Conservation (phyloP, 2,329 filamentous ascomycete genomes). For the Ascochyta lentis region DNA sequence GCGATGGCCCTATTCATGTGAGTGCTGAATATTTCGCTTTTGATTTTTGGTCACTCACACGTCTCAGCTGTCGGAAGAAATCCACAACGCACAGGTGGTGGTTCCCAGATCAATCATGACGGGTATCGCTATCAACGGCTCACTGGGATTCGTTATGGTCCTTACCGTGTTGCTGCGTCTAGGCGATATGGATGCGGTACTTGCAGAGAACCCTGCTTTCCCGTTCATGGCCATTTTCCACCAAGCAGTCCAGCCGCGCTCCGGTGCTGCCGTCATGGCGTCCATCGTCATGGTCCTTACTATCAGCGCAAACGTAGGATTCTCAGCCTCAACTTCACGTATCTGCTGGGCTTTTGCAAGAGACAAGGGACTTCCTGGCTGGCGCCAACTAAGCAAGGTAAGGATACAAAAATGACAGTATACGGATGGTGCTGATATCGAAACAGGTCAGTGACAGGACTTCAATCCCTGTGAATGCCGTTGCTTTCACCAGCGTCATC, state of each 20-base stretch:
- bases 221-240: constrained; percentile 56
- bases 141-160: constrained; percentile 46
- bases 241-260: constrained; percentile 28
- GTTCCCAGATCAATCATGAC: constrained; percentile 49
- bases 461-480: constrained; percentile 45
- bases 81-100: constrained; percentile 35
- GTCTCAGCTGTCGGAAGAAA: constrained; percentile 38
- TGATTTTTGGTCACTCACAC: constrained; percentile 13
- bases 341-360: constrained; percentile 52
- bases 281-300: constrained; percentile 38
- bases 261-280: constrained; percentile 55
- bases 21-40: not conserved
- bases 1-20: constrained; percentile 49
- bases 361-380: constrained; percentile 51
- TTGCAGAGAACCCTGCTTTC: constrained; percentile 51
- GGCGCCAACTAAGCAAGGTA: constrained; percentile 28
- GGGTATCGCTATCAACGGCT: constrained; percentile 48
- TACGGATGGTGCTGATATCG: constrained; percentile 22
- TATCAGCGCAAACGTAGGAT: constrained; percentile 44
- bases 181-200: constrained; percentile 41
- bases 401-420: not conserved
- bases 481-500: constrained; percentile 41
- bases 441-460: constrained; percentile 30
- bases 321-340: constrained; percentile 47
- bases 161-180: constrained; percentile 39